Evolutionary conservation across 2,329 filamentous ascomycete species (phyloP), one percentile per base, ranked within the genome.

Genomic region (Orbilia quercus): DNA sequence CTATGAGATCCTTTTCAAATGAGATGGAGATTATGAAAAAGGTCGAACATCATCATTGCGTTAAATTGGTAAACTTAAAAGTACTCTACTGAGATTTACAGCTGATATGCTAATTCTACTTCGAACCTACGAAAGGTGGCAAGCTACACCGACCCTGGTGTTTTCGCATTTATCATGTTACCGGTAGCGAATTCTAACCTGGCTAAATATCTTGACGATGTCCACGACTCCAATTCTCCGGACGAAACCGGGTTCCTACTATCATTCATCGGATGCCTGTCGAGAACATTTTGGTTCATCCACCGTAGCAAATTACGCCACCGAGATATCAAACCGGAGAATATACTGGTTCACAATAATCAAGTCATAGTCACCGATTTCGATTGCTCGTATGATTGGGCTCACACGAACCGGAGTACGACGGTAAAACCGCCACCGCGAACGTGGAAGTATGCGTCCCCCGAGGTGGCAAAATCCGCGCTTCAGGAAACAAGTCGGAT

Each of bases 141-240:
- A 9, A 76, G 76, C 34, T 79, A 78, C 38, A 77, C 76, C 7
- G 76, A 78, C 54, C 55, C 18, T 9, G 75, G 74, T 25, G 75
- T 75, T 34, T 51, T 78, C 23, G 77, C 62, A 16, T 45, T 78
- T 5, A 63, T 78, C 11, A 77, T 79, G 76, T 51, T 40, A 11
- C 78, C 78, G 12, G 75, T 79, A n/a, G 78, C 77, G 14, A 76
- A 79, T 11, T 73, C 40, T 40, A 76, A 78, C 36, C 64, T 79
- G 7, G 54, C 51, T 14, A 44, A 55, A 11, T 77, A 66, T 50
- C 44, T 62, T 7, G 31, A n/a, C 20, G 45, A 72, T 9, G n/a
- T 40, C 1, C 38, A 28, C 1, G 47, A 42, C 22, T n/a, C 22
- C 16, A 12, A 59, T 23, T 20, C 28, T 1, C 31, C 38, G n/a